These are phyloP conservation scores for Pseudozyma flocculosa DNA, from an alignment of 1,284 basidiomycete species.

Conservation along the genomic window DNA sequence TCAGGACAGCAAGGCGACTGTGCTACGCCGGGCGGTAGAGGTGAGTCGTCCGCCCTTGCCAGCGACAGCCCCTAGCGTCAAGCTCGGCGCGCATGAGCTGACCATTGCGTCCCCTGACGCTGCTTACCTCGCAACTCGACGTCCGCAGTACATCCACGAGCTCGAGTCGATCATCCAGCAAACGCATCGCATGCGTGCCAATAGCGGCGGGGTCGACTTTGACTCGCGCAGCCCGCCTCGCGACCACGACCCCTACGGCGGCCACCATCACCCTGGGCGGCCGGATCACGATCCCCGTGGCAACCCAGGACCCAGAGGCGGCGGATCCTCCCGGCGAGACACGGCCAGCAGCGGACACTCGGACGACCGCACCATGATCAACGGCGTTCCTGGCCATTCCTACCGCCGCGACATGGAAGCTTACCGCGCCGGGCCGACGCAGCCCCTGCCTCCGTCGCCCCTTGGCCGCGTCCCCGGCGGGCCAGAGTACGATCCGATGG, in stretches of 20 bases:
- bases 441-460: background rate
- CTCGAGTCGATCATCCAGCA: slow-evolving; percentile 29
- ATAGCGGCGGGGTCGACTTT: slow-evolving; percentile 10
- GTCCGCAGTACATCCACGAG: slow-evolving; percentile 25
- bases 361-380: too few relatives aligned
- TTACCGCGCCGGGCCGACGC: background rate
- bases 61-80: too few relatives aligned
- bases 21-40: slow-evolving; percentile 33
- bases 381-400: too few relatives aligned
- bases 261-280: slow-evolving; percentile 18
- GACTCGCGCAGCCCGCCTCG: slow-evolving; percentile 30
- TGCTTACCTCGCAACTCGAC: background rate
- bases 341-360: too few relatives aligned
- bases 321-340: background rate
- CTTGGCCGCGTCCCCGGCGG: background rate
- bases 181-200: slow-evolving; percentile 13
- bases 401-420: too few relatives aligned
- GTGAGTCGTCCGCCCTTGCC: background rate
- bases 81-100: too few relatives aligned
- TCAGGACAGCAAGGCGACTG: slow-evolving; percentile 40
- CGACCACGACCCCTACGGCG: slow-evolving; percentile 25
- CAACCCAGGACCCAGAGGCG: background rate
- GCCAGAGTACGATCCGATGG: too few relatives aligned
- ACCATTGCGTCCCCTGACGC: too few relatives aligned
- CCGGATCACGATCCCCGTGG: background rate